Conservation (phyloP, 208 protist genomes). For the Blastocrithidia nonstop region DNA sequence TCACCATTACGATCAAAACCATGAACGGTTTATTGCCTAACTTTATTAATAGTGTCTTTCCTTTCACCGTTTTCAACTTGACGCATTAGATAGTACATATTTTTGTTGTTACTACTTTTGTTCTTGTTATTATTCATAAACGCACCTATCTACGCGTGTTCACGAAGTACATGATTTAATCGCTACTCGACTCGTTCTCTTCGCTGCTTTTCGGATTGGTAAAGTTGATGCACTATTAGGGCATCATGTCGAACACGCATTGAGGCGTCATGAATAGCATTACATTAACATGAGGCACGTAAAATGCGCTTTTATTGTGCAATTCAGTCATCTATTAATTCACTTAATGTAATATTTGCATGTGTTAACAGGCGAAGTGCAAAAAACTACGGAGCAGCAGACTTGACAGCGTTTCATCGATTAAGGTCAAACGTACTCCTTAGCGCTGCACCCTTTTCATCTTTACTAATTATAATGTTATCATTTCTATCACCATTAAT, state of each 20-base stretch:
- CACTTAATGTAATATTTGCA: slow-evolving; percentile 58
- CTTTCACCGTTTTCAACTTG: too few species aligned
- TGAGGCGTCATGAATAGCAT: slow-evolving; percentile 6
- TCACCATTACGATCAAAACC: neutral
- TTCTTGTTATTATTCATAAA: neutral
- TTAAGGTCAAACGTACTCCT: too few species aligned
- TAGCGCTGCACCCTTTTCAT: too few species aligned
- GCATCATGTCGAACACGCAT: slow-evolving; percentile 39
- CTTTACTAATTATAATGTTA: too few species aligned
- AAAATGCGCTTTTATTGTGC: slow-evolving; percentile 39
- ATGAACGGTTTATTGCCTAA: neutral
- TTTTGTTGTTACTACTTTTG: neutral
- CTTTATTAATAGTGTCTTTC: too few species aligned
- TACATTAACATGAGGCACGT: too few species aligned
- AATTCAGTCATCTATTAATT: slow-evolving; percentile 60
- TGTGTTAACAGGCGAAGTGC: slow-evolving; percentile 53
- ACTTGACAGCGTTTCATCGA: too few species aligned
- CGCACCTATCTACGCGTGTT: slow-evolving; percentile 21
- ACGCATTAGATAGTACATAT: too few species aligned
- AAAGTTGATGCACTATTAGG: slow-evolving; percentile 38
- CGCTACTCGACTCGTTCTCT: slow-evolving; percentile 58
- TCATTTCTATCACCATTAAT: too few species aligned
- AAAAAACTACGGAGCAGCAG: slow-evolving; percentile 69
- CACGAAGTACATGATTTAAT: slow-evolving; percentile 55
- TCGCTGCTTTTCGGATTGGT: slow-evolving; percentile 56